Base-by-base conservation (phyloP, 176 grass and related monocot species). In the Phoenix roebelenii region DNA sequence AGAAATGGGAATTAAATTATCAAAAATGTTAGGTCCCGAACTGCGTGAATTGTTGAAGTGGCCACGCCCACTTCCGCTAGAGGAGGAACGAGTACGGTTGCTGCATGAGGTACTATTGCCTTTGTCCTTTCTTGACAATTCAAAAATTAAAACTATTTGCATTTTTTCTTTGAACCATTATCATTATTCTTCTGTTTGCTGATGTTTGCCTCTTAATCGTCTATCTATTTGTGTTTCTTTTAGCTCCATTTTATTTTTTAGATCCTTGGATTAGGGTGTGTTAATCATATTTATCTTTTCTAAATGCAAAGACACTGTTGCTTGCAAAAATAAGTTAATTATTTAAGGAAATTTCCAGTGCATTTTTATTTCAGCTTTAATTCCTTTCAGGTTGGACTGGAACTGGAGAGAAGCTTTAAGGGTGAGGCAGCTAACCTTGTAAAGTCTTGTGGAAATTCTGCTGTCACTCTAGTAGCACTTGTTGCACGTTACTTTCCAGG, bases 401-500 rank as follows among this genome's bases (percentile, higher is more conserved):
- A 91, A 70, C 76, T 92, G 32, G 79, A 88, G 69, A 91, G 73
- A 82, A 97, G 62, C 70, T 97, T 88, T 81, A 70, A 57, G 44
- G 87, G 87, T 5, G 25, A 76, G 49, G 87, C 93, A 50, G 87
- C 81, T 70, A 97, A 88, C 84, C 78, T 92, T 35, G 84, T 97
- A 64, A 88, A 81, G 58, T 79, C 87, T 57, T 79, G 84, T 67
- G 70, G 56, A 66, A 95, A 87, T 72, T 95, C 86, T 64, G 91
- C 91, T 82, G 76, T 74, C 25, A 68, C 57, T 77, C 74, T 96
- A 26, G 77, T 90, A 59, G 72, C 82, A 65, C 64, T 90, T 59
- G 80, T 96, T 50, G 73, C 87, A 52, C 76, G 81, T n/a, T 81
- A 98, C 71, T 92, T 98, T 82, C 87, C 93, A 55, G 87, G 93